Base-by-base conservation (phyloP, 164 flowering plant species). In the Euptelea pleiosperma region DNA sequence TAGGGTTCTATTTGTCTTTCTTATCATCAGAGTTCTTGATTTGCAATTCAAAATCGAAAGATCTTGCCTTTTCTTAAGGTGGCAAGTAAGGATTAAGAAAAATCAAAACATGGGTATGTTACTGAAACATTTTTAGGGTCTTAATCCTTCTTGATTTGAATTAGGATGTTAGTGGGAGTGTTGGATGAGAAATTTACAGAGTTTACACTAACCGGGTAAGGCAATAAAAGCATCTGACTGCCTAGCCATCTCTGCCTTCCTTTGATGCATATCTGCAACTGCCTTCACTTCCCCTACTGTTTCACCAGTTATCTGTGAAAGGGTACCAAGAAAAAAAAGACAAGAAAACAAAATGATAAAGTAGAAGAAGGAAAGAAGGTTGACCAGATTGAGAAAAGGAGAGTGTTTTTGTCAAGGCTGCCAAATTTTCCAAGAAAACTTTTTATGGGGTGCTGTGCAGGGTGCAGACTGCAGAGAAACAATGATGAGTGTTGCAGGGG, bases 201-300 rank as follows among this genome's bases (percentile, higher is more conserved):
- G 43, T 46, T n/a, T 64, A 58, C 52, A 73, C 82, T 61, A 77
- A 92, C 98, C 98, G 54, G 98, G 98, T 62, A 92, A 82, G 70
- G 98, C 98, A 79, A 92, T 89, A 77, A 92, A 92, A 64, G 95
- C 98, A 84, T 92, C 98, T 36, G 98, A 92, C 67, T 85, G 91
- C 76, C 77, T 82, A 71, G 95, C 91, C 98, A 92, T 92, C 77
- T 92, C 98, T 62, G 98, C 98, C 65, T 92, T 92, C 80, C 98
- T 89, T 75, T 92, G 96, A 70, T 92, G 98, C 98, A 92, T 92
- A 69, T 80, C 95, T 78, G 98, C 98, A 12, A 91, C 98, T 65
- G 95, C 92, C 75, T 85, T 91, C 86, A 91, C 96, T 77, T 91
- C 98, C 71, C 98, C 98, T 57, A 92, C 95, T 71, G 98, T 89